Conservation (phyloP, 352 stramenopile species). For the Phytophthora quininea region DNA sequence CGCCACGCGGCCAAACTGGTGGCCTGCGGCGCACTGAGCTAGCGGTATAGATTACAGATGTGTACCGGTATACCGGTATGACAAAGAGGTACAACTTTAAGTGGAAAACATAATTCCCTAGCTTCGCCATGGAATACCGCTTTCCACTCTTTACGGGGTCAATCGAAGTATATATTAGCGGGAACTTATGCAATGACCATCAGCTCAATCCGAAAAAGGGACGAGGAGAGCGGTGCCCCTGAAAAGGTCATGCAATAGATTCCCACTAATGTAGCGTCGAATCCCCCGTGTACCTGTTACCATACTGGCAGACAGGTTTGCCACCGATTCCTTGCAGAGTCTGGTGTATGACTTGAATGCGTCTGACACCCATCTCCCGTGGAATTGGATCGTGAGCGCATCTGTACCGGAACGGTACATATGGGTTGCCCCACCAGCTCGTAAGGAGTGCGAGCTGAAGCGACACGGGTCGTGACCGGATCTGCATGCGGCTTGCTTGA, state of each 20-base stretch:
- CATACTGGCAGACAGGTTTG: background rate
- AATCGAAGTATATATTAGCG: background rate
- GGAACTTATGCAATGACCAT: conserved; percentile 1
- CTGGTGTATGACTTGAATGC: background rate
- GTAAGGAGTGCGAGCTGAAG: background rate
- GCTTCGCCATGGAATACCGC: too few relatives aligned
- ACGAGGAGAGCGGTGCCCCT: conserved; percentile 1
- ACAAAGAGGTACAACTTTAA: too few relatives aligned
- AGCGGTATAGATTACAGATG: too few relatives aligned
- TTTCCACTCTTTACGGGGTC: background rate
- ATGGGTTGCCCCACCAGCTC: background rate
- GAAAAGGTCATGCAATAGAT: background rate
- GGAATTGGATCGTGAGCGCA: conserved; percentile 1
- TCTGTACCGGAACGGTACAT: background rate
- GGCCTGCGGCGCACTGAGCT: too few relatives aligned
- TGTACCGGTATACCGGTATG: too few relatives aligned
- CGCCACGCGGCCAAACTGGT: too few relatives aligned
- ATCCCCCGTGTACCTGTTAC: background rate
- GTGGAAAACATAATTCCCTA: too few relatives aligned
- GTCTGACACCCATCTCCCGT: background rate
- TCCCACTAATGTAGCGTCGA: background rate
- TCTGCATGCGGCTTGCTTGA: background rate
- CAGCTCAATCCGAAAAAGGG: background rate
- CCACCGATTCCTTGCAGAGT: background rate
- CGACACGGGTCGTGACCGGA: background rate